A percentile compares a stretch with the other conserved stretches of the same genome.
phyloP scores from a whole-genome alignment of 495 filamentous ascomycete species.

The Annulohypoxylon stygium region DNA sequence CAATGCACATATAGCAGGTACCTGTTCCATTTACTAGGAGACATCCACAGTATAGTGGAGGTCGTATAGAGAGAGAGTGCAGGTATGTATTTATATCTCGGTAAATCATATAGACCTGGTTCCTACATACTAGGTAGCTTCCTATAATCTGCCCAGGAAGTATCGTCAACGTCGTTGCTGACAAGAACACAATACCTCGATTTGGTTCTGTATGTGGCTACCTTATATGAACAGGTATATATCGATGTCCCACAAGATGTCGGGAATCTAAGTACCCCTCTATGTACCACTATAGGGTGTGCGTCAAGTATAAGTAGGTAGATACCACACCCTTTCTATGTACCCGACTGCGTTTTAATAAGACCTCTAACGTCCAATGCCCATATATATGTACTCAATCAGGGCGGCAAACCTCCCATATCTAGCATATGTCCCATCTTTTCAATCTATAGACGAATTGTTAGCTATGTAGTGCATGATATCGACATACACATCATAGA shows the following conservation, averaged over 20 bases:
- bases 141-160: neutral
- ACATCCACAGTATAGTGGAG: no score
- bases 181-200: no score
- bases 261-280: neutral
- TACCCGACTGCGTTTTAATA: neutral
- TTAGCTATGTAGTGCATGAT: constrained; percentile 14
- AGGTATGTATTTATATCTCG: neutral
- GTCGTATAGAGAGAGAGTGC: no score
- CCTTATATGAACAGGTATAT: no score
- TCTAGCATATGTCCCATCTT: constrained; percentile 78
- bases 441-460: constrained; percentile 64
- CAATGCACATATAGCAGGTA: neutral
- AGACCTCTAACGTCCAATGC: neutral
- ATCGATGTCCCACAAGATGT: neutral
- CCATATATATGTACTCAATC: neutral
- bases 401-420: constrained; percentile 45
- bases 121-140: no score
- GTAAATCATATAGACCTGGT: neutral
- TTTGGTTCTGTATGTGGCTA: neutral
- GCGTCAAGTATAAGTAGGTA: no score
- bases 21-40: no score
- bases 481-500: constrained; percentile 5
- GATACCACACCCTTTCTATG: neutral
- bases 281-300: neutral
- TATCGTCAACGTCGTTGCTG: no score